Percentiles rank a stretch among this genome's conserved stretches.
Conservation (phyloP, 116 monocot genomes). For the Iris pallida region DNA sequence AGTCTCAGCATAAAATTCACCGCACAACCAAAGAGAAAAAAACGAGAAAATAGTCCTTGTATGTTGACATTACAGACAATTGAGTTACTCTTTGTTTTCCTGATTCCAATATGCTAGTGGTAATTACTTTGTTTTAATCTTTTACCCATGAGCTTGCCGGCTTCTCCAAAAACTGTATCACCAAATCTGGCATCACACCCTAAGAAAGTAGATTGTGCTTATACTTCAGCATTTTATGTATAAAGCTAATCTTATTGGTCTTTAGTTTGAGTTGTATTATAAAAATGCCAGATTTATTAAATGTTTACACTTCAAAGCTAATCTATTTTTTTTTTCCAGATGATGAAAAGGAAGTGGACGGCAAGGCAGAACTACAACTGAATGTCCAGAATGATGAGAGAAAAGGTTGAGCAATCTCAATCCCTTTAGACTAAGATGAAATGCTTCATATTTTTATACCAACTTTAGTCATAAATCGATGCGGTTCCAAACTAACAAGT, state of each 20-base stretch:
- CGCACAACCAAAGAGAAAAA: too few species aligned
- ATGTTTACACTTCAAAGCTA: not conserved
- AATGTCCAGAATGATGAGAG: conserved; percentile 55
- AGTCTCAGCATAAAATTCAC: too few species aligned
- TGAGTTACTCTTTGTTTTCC: not conserved
- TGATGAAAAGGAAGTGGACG: conserved; percentile 16
- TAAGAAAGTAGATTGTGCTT: not conserved
- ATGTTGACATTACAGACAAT: not conserved
- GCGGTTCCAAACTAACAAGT: not conserved
- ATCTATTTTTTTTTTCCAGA: conserved; percentile 14
- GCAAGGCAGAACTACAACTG: conserved; percentile 42
- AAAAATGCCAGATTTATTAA: not conserved
- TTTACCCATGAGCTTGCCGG: too few species aligned
- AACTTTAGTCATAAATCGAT: not conserved
- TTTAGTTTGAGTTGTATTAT: not conserved
- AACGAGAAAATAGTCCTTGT: too few species aligned
- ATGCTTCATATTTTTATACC: too few species aligned
- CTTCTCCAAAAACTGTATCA: not conserved
- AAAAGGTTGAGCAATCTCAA: conserved; percentile 40
- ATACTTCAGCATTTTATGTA: not conserved
- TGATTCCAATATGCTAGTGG: too few species aligned
- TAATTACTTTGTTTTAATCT: too few species aligned
- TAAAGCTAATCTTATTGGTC: not conserved
- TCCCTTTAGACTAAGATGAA: not conserved
- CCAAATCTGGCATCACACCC: not conserved